phyloP scores from a whole-genome alignment of 805 yeast species.

The Blastobotrys mokoenaii region DNA sequence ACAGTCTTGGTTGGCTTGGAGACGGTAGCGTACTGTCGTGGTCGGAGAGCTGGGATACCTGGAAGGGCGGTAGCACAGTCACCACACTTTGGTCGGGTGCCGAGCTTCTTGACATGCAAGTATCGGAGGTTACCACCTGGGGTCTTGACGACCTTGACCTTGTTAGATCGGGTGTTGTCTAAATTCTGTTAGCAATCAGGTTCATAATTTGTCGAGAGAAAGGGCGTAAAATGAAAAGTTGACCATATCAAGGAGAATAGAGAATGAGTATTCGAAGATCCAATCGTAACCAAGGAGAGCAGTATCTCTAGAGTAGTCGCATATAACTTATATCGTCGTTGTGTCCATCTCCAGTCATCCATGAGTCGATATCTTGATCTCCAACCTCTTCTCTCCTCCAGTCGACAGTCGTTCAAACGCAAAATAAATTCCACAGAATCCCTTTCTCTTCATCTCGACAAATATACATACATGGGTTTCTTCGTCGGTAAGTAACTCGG shows the following conservation, averaged over 20 bases:
- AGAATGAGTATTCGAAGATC: neutral
- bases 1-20: slow-evolving; percentile 97
- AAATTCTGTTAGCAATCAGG: neutral
- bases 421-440: slow-evolving; percentile 20
- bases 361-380: slow-evolving; percentile 41
- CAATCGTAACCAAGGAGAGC: neutral
- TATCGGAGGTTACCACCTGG: slow-evolving; percentile 99
- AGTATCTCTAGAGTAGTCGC: neutral
- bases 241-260: neutral
- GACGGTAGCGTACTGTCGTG: slow-evolving; percentile 92
- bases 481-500: slow-evolving; percentile 98
- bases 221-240: neutral
- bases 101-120: slow-evolving; percentile 91
- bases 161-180: slow-evolving; percentile 99
- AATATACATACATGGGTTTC: slow-evolving; percentile 87
- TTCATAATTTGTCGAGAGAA: neutral
- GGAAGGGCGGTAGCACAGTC: slow-evolving; percentile 63
- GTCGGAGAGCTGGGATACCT: slow-evolving; percentile 92
- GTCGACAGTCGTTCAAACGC: slow-evolving; percentile 35
- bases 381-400: slow-evolving; percentile 33
- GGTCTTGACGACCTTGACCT: slow-evolving; percentile 99
- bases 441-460: slow-evolving; percentile 18
- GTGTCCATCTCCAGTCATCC: slow-evolving; percentile 1
- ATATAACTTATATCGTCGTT: neutral
- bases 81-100: slow-evolving; percentile 67